phyloP scores from a whole-genome alignment of 2,329 filamentous ascomycete species.

The Cyanodermella asteris region DNA sequence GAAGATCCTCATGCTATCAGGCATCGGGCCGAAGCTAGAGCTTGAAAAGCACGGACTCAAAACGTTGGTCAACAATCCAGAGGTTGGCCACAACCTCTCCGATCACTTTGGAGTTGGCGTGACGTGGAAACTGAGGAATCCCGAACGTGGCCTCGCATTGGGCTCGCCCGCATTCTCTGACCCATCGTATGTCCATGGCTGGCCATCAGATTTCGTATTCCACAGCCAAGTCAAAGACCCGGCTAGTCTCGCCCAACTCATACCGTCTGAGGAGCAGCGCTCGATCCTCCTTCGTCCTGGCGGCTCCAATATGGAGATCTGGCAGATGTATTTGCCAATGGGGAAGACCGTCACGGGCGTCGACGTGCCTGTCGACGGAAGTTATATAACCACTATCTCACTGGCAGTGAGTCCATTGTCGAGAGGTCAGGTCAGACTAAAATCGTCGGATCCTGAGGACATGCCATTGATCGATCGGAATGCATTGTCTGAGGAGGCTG shows the following conservation, averaged over 20 bases:
- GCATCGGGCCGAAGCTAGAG: constrained; percentile 13
- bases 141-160: constrained; percentile 2
- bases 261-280: too few relatives aligned
- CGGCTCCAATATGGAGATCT: too few relatives aligned
- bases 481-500: constrained; percentile 22
- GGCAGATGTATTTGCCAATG: too few relatives aligned
- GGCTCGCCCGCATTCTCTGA: constrained; percentile 1
- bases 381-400: too few relatives aligned
- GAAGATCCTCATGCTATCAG: constrained; percentile 14
- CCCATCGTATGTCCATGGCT: constrained; percentile 1
- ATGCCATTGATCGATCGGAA: constrained; percentile 24
- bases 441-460: constrained; percentile 14
- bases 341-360: too few relatives aligned
- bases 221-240: too few relatives aligned
- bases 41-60: constrained; percentile 7
- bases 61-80: neutral
- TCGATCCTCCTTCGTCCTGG: too few relatives aligned
- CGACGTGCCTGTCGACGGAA: too few relatives aligned
- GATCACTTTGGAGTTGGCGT: constrained; percentile 2
- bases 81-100: constrained; percentile 3
- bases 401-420: too few relatives aligned
- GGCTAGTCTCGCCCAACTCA: too few relatives aligned
- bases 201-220: constrained; percentile 5
- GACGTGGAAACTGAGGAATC: constrained; percentile 3
- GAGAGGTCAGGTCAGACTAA: constrained; percentile 23